Conservation (phyloP, 2,329 filamentous ascomycete species). For the Hymenoscyphus occultus region DNA sequence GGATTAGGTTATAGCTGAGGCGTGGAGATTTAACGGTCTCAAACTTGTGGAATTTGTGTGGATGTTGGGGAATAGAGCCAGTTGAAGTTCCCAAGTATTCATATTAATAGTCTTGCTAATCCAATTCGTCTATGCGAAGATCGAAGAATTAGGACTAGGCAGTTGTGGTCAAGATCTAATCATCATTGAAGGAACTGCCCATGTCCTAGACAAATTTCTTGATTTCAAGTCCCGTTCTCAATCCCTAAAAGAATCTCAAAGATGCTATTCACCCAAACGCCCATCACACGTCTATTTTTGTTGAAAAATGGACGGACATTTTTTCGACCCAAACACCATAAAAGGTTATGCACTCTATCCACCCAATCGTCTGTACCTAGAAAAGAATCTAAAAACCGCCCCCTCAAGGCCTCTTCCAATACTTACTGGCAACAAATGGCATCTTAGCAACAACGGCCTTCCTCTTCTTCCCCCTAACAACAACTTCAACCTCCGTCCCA, state of each 20-base stretch:
- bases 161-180: too few relatives aligned
- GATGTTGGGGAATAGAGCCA: too few relatives aligned
- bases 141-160: too few relatives aligned
- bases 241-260: not conserved
- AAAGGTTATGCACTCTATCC: not conserved
- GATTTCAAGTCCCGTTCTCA: not conserved
- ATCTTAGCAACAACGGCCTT: constrained; percentile 66
- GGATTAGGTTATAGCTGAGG: not conserved
- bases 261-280: not conserved
- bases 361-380: not conserved
- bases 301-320: not conserved
- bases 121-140: too few relatives aligned
- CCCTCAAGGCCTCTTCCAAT: constrained; percentile 41
- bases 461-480: constrained; percentile 64
- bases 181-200: too few relatives aligned
- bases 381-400: not conserved
- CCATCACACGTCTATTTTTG: not conserved
- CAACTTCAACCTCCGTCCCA: constrained; percentile 62
- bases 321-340: not conserved
- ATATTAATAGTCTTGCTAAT: too few relatives aligned
- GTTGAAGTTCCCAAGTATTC: too few relatives aligned
- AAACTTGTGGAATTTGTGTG: too few relatives aligned
- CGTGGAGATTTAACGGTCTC: not conserved
- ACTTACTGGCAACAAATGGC: constrained; percentile 69
- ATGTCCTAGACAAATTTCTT: too few relatives aligned